Evolutionary conservation across 345 rosid genomes (phyloP).

Genomic region (Melastoma malabathricum): DNA sequence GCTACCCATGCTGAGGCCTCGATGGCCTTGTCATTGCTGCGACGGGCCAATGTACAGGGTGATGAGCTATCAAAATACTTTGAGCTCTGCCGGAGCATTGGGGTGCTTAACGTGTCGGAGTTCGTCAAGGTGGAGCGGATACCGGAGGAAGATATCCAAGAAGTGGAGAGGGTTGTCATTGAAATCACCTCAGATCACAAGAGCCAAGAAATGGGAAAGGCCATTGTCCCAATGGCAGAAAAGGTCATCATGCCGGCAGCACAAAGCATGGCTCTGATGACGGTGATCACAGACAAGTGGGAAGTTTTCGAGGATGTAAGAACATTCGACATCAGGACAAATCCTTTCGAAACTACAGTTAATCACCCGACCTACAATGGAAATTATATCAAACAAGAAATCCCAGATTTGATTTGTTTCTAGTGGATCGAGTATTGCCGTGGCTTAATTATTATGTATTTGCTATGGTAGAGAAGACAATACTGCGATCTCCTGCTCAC

Average conservation of each 20-base stretch:
- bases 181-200: constrained; percentile 7
- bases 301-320: constrained; percentile 38
- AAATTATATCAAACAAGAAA: constrained; percentile 12
- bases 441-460: neutral
- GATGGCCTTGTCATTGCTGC: constrained; percentile 37
- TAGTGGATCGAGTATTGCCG: constrained; percentile 7
- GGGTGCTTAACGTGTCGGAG: constrained; percentile 39
- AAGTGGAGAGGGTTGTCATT: constrained; percentile 28
- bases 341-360: neutral
- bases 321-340: constrained; percentile 3
- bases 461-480: constrained; percentile 40
- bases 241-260: neutral
- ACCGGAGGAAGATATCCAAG: constrained; percentile 2
- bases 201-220: neutral
- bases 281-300: constrained; percentile 44
- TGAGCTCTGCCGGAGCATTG: constrained; percentile 35
- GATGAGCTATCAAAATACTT: constrained; percentile 32
- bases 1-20: constrained; percentile 31
- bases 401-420: constrained; percentile 42
- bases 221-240: neutral
- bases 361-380: constrained; percentile 8
- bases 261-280: constrained; percentile 14
- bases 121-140: constrained; percentile 16
- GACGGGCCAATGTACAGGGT: constrained; percentile 34
- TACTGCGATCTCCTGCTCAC: constrained; percentile 56